Conservation (phyloP, 192 early-diverging fungal genomes). For the Geranomyces variabilis region DNA sequence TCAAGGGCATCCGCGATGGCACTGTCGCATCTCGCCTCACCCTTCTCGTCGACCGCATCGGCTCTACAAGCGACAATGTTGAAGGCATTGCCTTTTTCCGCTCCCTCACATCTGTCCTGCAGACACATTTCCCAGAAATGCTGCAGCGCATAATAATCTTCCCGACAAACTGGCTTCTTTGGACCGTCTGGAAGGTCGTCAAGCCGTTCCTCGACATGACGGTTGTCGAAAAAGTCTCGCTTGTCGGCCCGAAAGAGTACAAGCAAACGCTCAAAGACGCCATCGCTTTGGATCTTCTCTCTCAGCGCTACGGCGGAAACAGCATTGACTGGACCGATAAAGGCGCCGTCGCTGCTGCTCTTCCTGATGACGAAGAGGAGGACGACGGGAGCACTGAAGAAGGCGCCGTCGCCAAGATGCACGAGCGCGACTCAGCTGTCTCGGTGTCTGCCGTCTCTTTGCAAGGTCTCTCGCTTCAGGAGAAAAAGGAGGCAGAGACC, state of each 20-base stretch:
- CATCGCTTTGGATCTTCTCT: background rate
- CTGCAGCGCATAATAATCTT: slow-evolving; percentile 34
- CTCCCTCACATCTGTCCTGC: slow-evolving; percentile 18
- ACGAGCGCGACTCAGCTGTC: slow-evolving; percentile 22
- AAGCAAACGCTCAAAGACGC: slow-evolving; percentile 2
- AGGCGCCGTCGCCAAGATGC: background rate
- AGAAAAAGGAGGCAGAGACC: background rate
- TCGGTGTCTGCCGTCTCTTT: slow-evolving; percentile 9
- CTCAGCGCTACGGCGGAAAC: slow-evolving; percentile 29
- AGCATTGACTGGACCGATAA: slow-evolving; percentile 29
- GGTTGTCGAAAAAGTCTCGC: slow-evolving; percentile 24
- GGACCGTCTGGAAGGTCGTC: slow-evolving; percentile 32
- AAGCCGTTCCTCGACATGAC: slow-evolving; percentile 33
- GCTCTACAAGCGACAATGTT: slow-evolving; percentile 11
- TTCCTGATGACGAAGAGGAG: slow-evolving; percentile 9
- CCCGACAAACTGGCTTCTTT: slow-evolving; percentile 36
- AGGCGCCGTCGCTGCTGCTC: background rate
- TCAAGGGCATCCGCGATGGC: slow-evolving; percentile 30
- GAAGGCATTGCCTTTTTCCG: slow-evolving; percentile 35
- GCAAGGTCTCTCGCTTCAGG: background rate
- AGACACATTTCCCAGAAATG: slow-evolving; percentile 34
- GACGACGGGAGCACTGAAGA: slow-evolving; percentile 3
- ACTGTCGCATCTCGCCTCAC: slow-evolving; percentile 28
- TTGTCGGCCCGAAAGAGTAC: slow-evolving; percentile 27
- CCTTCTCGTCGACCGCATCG: slow-evolving; percentile 17